phyloP scores from a whole-genome alignment of 106 monocot genomes.

The Dioscorea dumetorum region DNA sequence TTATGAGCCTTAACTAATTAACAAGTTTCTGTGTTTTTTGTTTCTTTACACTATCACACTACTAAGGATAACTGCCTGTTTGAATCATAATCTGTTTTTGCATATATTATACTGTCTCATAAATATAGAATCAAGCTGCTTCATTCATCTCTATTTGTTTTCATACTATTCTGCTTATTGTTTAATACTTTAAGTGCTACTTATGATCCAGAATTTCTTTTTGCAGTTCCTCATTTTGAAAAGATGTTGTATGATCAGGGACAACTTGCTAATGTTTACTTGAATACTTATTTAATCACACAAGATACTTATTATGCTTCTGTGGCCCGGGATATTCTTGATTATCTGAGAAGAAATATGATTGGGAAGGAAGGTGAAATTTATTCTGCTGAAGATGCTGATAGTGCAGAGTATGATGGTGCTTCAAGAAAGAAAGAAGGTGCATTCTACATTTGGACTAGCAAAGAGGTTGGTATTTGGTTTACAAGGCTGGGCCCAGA shows the following conservation, averaged over 20 bases:
- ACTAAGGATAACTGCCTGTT: too few relatives aligned
- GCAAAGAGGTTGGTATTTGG: constrained; percentile 53
- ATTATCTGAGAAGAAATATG: constrained; percentile 92
- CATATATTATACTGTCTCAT: too few relatives aligned
- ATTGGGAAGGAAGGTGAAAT: constrained; percentile 74
- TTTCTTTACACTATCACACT: too few relatives aligned
- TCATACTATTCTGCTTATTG: background rate
- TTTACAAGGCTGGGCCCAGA: too few relatives aligned
- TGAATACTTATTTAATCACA: constrained; percentile 68
- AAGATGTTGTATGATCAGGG: constrained; percentile 99
- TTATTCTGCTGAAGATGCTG: constrained; percentile 98
- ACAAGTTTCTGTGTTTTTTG: too few relatives aligned
- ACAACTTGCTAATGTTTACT: constrained; percentile 72
- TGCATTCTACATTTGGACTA: constrained; percentile 93
- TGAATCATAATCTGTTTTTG: too few relatives aligned
- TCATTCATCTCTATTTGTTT: background rate
- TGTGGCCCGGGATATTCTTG: constrained; percentile 76
- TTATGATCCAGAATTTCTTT: background rate
- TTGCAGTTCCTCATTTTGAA: constrained; percentile 97
- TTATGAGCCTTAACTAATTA: too few relatives aligned
- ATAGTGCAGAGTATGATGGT: constrained; percentile 73
- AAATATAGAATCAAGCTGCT: background rate
- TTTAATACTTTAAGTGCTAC: background rate
- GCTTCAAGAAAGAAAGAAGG: constrained; percentile 84
- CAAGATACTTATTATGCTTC: constrained; percentile 62